These are phyloP conservation scores for Gnomoniopsis smithogilvyi DNA, from an alignment of 2,329 filamentous ascomycete species.

Conservation along the genomic window DNA sequence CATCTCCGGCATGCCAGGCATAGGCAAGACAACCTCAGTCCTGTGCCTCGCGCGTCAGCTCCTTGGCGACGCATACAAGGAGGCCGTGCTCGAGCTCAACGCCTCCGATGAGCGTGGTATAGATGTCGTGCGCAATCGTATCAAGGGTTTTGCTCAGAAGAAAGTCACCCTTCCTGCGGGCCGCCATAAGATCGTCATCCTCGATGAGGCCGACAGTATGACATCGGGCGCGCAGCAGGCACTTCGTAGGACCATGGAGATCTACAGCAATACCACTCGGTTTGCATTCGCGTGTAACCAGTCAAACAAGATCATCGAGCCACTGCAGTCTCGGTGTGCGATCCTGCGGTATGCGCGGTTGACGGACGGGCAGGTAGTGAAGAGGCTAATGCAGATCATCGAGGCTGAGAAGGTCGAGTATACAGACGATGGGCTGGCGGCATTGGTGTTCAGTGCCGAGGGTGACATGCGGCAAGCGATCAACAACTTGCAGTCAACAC, in stretches of 20 bases:
- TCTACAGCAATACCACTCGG: slow-evolving; percentile 92
- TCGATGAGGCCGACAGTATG: slow-evolving; percentile 98
- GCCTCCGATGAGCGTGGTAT: slow-evolving; percentile 95
- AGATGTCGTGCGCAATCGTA: slow-evolving; percentile 93
- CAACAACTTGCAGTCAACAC: slow-evolving; percentile 94
- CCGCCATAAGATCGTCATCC: slow-evolving; percentile 92
- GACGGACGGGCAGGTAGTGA: slow-evolving; percentile 89
- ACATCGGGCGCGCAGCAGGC: slow-evolving; percentile 95
- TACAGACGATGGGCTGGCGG: slow-evolving; percentile 89
- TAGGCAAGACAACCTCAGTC: slow-evolving; percentile 96
- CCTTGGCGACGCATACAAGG: slow-evolving; percentile 91
- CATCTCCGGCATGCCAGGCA: slow-evolving; percentile 98
- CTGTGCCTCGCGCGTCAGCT: slow-evolving; percentile 89
- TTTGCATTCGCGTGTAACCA: slow-evolving; percentile 99
- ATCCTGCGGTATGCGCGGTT: slow-evolving; percentile 91
- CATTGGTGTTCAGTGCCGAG: slow-evolving; percentile 95
- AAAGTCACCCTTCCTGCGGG: slow-evolving; percentile 92
- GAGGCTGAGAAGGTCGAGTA: slow-evolving; percentile 88
- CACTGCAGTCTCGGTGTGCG: slow-evolving; percentile 93
- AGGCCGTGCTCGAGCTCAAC: slow-evolving; percentile 94
- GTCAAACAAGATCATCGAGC: slow-evolving; percentile 99
- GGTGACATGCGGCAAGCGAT: slow-evolving; percentile 99
- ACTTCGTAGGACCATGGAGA: slow-evolving; percentile 94
- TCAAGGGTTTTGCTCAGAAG: slow-evolving; percentile 98
- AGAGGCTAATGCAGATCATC: slow-evolving; percentile 86